These are phyloP conservation scores for Penicillium verhagenii DNA, from an alignment of 495 filamentous ascomycete genomes.

Conservation along the genomic window DNA sequence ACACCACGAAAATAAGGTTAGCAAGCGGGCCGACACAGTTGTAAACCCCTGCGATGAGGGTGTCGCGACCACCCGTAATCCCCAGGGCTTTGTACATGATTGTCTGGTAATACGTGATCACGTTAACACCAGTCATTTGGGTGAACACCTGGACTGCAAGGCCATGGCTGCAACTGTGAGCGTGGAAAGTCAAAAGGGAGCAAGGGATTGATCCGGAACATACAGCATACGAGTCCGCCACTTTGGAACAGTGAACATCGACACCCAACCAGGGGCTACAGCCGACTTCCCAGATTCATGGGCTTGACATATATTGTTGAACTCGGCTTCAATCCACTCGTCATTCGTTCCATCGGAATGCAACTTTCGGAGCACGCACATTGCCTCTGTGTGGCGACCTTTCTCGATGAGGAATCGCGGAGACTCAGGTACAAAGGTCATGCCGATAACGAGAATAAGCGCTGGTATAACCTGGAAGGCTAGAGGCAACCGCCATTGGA, in stretches of 20 bases:
- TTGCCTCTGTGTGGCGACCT: conserved; percentile 43
- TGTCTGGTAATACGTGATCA: conserved; percentile 61
- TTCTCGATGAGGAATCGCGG: conserved; percentile 56
- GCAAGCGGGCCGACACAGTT: conserved; percentile 57
- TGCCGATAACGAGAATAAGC: conserved; percentile 40
- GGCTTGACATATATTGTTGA: conserved; percentile 46
- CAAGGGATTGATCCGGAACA: conserved; percentile 10
- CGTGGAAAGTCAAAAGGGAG: conserved; percentile 11
- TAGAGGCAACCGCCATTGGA: conserved; percentile 57
- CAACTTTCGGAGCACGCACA: conserved; percentile 48
- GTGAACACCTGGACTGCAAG: conserved; percentile 38
- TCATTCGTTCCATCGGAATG: conserved; percentile 50
- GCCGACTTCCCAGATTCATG: conserved; percentile 48
- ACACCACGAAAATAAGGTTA: conserved; percentile 48
- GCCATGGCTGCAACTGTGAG: conserved; percentile 10
- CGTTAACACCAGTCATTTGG: conserved; percentile 55
- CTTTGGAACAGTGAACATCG: conserved; percentile 52
- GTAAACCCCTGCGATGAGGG: conserved; percentile 59
- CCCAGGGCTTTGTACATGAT: conserved; percentile 60
- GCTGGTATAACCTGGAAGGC: conserved; percentile 53
- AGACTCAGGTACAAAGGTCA: conserved; percentile 55
- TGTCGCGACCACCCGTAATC: conserved; percentile 47
- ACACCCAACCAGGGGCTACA: conserved; percentile 43
- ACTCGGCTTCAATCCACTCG: conserved; percentile 50
- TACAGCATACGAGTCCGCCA: conserved; percentile 51